Conservation (phyloP, 164 flowering plant species). For the Santalum album region DNA sequence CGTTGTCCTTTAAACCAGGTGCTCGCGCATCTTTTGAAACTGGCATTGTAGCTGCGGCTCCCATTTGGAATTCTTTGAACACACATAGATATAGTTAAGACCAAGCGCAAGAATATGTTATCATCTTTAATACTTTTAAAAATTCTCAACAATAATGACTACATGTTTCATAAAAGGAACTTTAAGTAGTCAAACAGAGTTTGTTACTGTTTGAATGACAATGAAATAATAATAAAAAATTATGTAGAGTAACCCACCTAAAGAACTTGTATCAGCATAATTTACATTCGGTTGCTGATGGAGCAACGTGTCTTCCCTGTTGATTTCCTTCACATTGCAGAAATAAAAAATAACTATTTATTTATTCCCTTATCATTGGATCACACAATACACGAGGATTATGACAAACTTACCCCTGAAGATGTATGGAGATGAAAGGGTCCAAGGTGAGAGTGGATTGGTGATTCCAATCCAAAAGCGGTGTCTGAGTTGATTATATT, state of each 20-base stretch:
- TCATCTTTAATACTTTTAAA: too few species aligned
- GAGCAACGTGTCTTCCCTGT: slow-evolving; percentile 7
- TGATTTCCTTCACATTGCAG: slow-evolving; percentile 12
- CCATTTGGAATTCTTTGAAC: slow-evolving; percentile 8
- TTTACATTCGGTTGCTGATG: slow-evolving; percentile 6
- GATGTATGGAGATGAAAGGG: slow-evolving; percentile 14
- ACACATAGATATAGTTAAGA: background rate
- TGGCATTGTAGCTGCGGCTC: slow-evolving; percentile 11
- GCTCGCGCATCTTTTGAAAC: slow-evolving; percentile 14
- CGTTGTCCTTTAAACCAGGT: slow-evolving; percentile 10
- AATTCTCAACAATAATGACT: too few species aligned
- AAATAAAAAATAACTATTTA: background rate
- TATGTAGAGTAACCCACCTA: slow-evolving; percentile 5
- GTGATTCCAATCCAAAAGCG: slow-evolving; percentile 19
- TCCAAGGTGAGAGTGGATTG: slow-evolving; percentile 20
- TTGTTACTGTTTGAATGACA: too few species aligned
- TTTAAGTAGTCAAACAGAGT: too few species aligned
- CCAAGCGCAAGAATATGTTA: background rate
- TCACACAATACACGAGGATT: slow-evolving; percentile 1
- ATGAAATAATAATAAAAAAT: too few species aligned
- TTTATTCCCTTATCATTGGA: background rate
- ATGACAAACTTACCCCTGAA: slow-evolving; percentile 19
- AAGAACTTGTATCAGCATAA: slow-evolving; percentile 7
- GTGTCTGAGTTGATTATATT: slow-evolving; percentile 18
- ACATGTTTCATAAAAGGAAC: too few species aligned